Conservation (phyloP, 768 basidiomycete genomes). For the Rhodotorula diobovata region DNA sequence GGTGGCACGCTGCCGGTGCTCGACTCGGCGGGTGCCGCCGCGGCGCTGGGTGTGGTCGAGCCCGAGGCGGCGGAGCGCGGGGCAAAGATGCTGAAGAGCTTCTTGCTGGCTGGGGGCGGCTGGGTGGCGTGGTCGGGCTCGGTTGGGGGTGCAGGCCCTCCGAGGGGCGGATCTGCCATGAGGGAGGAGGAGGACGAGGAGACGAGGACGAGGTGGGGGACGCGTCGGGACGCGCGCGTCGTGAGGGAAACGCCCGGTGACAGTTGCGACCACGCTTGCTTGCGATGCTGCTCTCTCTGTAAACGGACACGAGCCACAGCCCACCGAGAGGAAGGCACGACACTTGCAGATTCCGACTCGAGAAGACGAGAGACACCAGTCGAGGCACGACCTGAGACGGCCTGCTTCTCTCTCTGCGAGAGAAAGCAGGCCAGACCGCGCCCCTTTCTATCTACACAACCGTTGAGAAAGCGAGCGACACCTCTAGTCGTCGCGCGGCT, state of each 20-base stretch:
- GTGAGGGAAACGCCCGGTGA: too few relatives aligned
- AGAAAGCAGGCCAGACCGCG: neutral
- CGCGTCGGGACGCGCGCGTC: neutral
- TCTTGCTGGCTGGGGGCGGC: neutral
- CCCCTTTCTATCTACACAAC: neutral
- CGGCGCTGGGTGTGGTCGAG: neutral
- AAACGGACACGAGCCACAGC: too few relatives aligned
- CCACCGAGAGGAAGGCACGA: too few relatives aligned
- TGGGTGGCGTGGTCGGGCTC: neutral
- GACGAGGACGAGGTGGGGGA: neutral
- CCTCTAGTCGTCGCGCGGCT: constrained; percentile 2
- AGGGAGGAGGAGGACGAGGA: neutral
- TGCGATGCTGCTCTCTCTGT: too few relatives aligned
- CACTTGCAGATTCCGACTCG: too few relatives aligned
- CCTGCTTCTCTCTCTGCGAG: neutral
- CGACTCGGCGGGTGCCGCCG: neutral
- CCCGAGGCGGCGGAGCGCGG: neutral
- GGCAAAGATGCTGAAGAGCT: constrained; percentile 1
- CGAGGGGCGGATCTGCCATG: neutral
- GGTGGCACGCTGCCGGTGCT: too few relatives aligned
- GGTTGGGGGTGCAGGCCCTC: neutral
- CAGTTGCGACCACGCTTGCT: too few relatives aligned
- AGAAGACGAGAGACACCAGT: too few relatives aligned
- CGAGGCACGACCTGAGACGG: too few relatives aligned
- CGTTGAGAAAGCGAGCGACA: neutral